Evolutionary conservation across 306 rosid genomes (phyloP), one percentile per base, ranked within the genome.

Genomic region (Pachyrhizus erosus): DNA sequence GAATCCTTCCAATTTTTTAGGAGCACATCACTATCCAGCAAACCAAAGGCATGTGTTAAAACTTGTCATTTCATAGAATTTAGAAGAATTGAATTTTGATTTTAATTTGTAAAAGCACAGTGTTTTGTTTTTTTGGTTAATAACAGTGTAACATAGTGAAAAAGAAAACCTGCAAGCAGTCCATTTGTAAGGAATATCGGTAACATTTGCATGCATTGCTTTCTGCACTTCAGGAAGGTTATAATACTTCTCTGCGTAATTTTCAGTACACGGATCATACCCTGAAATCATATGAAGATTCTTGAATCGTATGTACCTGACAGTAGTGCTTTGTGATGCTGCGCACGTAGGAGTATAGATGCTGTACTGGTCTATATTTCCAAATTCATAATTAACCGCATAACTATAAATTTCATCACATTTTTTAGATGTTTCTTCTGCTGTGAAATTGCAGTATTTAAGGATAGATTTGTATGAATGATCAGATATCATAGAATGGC

Each of bases 201-300:
- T 92, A 70, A 84, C 57, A 85, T 93, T 93, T 62, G 97, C 97
- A 87, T 94, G 95, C 97, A 92, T 76, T 31, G 98, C 97, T 79
- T 88, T 77, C 73, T 94, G 98, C 45, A 94, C 97, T n/a, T 94
- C 88, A 0, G 77, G 89, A 14, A 83, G 85, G 68, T 94, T 94
- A 70, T 83, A 94, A 76, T 94, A 94, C 72, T 84, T 89, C 86
- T 94, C 97, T 11, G 98, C 97, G 79, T 89, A 89, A 70, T 91
- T 76, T 78, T 94, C 97, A 20, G 90, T 89, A 54, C 97, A 94
- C 0, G 98, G 98, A 85, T 94, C 98, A 79, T 90, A 94, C 48
- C 98, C 98, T 0, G 89, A 87, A 76, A 86, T 48, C 58, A 87
- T 75, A 23, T 83, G 87, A 20, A 92, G 87, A 26, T 76, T 88